Evolutionary conservation across 192 early-diverging fungal species (phyloP).

Genomic region (Umbelopsis sp.): DNA sequence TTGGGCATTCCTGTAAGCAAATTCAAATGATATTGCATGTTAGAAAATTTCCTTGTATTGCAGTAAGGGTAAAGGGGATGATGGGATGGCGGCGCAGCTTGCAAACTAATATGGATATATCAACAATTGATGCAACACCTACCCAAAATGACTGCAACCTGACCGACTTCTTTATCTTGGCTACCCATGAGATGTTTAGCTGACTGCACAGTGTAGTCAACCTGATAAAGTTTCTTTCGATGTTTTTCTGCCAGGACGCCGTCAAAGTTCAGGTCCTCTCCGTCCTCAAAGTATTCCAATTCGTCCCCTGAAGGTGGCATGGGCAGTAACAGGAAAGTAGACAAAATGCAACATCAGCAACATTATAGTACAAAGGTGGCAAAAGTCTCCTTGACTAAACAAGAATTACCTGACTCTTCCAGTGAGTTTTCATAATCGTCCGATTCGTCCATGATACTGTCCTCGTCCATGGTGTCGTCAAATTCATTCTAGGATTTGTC

Average conservation of each 20-base stretch:
- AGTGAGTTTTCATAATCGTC: slow-evolving; percentile 25
- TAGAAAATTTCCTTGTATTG: neutral
- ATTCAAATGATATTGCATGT: neutral
- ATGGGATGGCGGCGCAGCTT: neutral
- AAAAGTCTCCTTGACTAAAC: neutral
- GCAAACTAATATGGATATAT: neutral
- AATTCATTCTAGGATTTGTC: slow-evolving; percentile 19
- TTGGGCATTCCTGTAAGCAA: slow-evolving; percentile 37
- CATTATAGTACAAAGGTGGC: neutral
- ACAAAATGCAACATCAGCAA: slow-evolving; percentile 1
- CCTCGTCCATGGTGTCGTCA: slow-evolving; percentile 37
- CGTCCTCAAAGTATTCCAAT: slow-evolving; percentile 49
- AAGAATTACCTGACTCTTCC: slow-evolving; percentile 27
- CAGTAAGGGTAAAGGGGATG: neutral
- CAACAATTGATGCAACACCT: neutral
- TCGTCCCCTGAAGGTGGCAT: slow-evolving; percentile 26
- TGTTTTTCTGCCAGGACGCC: slow-evolving; percentile 63
- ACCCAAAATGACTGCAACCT: slow-evolving; percentile 77
- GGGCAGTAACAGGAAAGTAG: slow-evolving; percentile 11
- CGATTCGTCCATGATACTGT: slow-evolving; percentile 24
- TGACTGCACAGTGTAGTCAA: slow-evolving; percentile 74
- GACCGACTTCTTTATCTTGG: slow-evolving; percentile 68
- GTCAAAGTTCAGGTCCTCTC: slow-evolving; percentile 59
- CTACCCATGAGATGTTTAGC: slow-evolving; percentile 58
- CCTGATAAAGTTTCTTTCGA: slow-evolving; percentile 68